Evolutionary conservation across 345 rosid genomes (phyloP), one percentile per base, ranked within the genome.

Genomic region (Mangifera indica): DNA sequence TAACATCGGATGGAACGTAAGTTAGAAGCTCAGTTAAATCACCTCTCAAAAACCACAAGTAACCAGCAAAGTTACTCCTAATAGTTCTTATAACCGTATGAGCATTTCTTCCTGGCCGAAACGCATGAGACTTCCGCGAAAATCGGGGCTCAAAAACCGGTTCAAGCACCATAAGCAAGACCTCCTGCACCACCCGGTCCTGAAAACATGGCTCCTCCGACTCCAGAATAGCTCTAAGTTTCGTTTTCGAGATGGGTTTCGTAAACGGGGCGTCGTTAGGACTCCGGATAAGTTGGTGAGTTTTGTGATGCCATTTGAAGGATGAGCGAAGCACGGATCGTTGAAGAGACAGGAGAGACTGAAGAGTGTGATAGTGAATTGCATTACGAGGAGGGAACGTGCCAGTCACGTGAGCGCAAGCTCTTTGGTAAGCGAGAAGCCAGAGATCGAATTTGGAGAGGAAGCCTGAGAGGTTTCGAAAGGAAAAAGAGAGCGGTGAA

Each of bases 301-400:
- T 51, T 87, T 83, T 88, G 72, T 92, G 85, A 80, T 85, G 86
- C 99, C 98, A 95, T 66, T 71, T 79, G 82, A 95, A 95, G 12
- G 73, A 78, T 72, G 80, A 63, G 75, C 81, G 88, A 4, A 84
- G 73, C 54, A 92, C 96, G 10, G 88, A 85, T 48, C 59, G 74
- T 37, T 85, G 91, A 72, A 95, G 97, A 51, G 99, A 85, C 68
- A 88, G 86, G 53, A 92, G 89, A 34, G 96, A 87, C 21, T 72
- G 82, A 44, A 95, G 94, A 10, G 93, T 81, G 48, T 83, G 76
- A 63, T 80, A 56, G 51, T 88, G 98, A 55, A 91, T 81, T 48
- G 96, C 90, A 63, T 74, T 87, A 44, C 99, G 96, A 2, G 99
- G 98, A 64, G 99, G 98, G 85, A 95, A 91, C 12, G 91, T 80